Percentiles rank a stretch among this genome's conserved stretches.
These are phyloP conservation scores for Lasiodiplodia citricola DNA, from an alignment of 2,329 filamentous ascomycete species.

Conservation along the genomic window DNA sequence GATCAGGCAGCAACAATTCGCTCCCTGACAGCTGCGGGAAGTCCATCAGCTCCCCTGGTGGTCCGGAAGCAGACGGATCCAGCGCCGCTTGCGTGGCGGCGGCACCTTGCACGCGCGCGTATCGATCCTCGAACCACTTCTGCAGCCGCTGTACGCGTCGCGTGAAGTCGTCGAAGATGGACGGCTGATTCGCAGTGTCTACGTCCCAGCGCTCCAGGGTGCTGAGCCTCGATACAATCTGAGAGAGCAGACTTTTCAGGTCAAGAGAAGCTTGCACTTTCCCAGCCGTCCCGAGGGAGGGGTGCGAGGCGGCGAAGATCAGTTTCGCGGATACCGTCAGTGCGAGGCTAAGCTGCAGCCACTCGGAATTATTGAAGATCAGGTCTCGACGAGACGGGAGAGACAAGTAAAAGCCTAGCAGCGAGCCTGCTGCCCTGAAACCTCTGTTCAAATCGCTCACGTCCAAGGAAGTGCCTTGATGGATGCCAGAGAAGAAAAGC, in stretches of 20 bases:
- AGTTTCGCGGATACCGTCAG: constrained; percentile 40
- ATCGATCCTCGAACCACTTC: constrained; percentile 35
- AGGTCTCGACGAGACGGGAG: constrained; percentile 44
- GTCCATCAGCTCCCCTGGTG: not conserved
- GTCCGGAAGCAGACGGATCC: not conserved
- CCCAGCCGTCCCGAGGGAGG: constrained; percentile 32
- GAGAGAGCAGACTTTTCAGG: constrained; percentile 32
- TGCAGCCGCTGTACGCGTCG: constrained; percentile 37
- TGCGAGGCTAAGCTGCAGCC: constrained; percentile 44
- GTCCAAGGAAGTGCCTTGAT: not conserved
- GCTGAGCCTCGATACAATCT: constrained; percentile 32
- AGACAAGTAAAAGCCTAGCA: constrained; percentile 40
- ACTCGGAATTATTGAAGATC: constrained; percentile 46
- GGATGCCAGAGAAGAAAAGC: not conserved
- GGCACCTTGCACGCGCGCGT: not conserved
- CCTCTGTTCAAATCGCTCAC: not conserved
- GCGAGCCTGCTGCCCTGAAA: not conserved
- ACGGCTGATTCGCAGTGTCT: constrained; percentile 34
- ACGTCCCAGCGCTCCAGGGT: constrained; percentile 34
- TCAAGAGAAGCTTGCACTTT: constrained; percentile 37
- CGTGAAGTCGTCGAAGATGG: constrained; percentile 38
- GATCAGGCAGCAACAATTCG: constrained; percentile 1
- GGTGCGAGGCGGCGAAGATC: constrained; percentile 36
- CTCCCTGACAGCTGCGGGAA: not conserved
- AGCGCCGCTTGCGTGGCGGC: not conserved